Base-by-base conservation (phyloP, 805 yeast species). In the Lipomyces orientalis region DNA sequence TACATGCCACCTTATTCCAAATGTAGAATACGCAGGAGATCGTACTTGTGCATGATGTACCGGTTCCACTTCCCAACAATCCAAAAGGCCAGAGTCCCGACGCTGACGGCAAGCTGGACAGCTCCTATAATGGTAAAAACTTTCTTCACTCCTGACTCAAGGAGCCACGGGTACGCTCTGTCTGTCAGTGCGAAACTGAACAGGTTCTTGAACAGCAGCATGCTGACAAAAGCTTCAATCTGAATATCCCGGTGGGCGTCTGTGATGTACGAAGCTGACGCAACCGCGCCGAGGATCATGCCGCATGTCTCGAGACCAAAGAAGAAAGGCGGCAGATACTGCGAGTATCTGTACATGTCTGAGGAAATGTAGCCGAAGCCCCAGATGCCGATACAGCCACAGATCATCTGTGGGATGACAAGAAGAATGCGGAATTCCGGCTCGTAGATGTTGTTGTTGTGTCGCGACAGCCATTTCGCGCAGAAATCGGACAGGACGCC, bases 181-280 rank as follows among this genome's bases (percentile, higher is more conserved):
- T 66, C 67, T 14, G 70, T 71, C 37, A 69, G 49, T 29, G 65
- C 73, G 37, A 71, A 70, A 35, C 63, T 56, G 33, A 71, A 46
- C 49, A 71, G 52, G 54, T 69, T 69, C 58, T 70, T 70, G 54
- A 64, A 71, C 46, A 70, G 57, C 19, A 65, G 60, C 25, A 70
- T 49, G 51, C 68, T 49, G 33, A 70, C 65, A 54, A 70, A 69
- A 12, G 66, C 66, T 31, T 70, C 73, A 12, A 64, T 61, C 39
- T 69, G 69, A 37, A 68, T 54, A 51, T 70, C 66, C 10, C 69
- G 63, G 58, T 68, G 62, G n/a, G 72, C 73, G 51, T 70, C 73
- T 4, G 72, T 70, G 64, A 70, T 62, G 58, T 70, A 70, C 4
- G 69, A 56, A 4, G 69, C 69, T n/a, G 73, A 51, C 4, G 69